Percentiles rank a stretch among this genome's conserved stretches.
phyloP scores from a whole-genome alignment of 352 stramenopile species.

The Pythium aristosporum region DNA sequence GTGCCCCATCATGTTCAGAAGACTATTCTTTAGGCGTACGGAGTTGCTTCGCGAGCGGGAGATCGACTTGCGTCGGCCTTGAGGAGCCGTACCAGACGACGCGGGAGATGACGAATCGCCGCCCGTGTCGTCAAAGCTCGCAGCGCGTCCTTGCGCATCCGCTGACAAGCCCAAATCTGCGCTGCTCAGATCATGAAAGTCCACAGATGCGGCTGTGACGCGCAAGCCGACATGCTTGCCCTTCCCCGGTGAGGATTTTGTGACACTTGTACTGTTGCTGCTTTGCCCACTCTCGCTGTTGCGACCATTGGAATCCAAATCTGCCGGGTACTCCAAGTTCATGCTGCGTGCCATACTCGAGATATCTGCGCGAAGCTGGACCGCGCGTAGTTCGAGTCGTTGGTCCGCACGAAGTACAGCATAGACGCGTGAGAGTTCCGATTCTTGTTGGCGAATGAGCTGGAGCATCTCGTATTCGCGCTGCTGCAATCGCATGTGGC shows the following conservation, averaged over 20 bases:
- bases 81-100: not conserved
- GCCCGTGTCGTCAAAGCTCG: constrained; percentile 14
- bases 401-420: constrained; percentile 60
- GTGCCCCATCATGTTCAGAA: constrained; percentile 65
- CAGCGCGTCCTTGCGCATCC: not conserved
- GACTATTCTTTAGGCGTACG: constrained; percentile 49
- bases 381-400: constrained; percentile 55
- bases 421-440: constrained; percentile 65
- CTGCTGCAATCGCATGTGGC: constrained; percentile 85
- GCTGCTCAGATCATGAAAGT: constrained; percentile 16
- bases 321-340: constrained; percentile 63
- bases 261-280: constrained; percentile 1
- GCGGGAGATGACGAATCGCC: not conserved
- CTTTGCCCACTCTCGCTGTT: constrained; percentile 10
- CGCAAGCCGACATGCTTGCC: constrained; percentile 16
- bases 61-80: constrained; percentile 48
- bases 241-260: constrained; percentile 2
- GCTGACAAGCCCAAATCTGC: not conserved
- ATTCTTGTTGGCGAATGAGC: constrained; percentile 81
- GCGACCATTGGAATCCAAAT: constrained; percentile 19
- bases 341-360: constrained; percentile 66
- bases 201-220: constrained; percentile 15
- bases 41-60: constrained; percentile 69
- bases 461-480: constrained; percentile 84
- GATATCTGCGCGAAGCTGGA: constrained; percentile 73